A percentile compares a stretch with the other conserved stretches of the same genome.
phyloP scores from a whole-genome alignment of 106 monocot genomes.

The Xerophyta viscosa region DNA sequence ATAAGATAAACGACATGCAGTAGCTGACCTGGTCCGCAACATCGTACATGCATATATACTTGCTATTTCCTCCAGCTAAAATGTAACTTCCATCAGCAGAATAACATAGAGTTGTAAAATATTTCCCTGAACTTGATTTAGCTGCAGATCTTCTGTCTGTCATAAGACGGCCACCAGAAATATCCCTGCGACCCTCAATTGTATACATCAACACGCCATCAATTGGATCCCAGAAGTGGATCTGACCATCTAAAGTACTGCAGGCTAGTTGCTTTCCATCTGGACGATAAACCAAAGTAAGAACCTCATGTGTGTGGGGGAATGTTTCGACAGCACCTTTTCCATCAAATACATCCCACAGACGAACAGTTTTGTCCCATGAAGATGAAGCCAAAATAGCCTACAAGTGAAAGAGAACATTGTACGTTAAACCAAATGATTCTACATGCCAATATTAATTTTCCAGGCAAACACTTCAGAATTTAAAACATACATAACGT shows the following conservation, averaged over 20 bases:
- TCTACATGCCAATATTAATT: too few relatives aligned
- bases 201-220: conserved; percentile 81
- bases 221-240: conserved; percentile 92
- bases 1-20: not conserved
- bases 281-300: conserved; percentile 86
- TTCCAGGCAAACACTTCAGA: too few relatives aligned
- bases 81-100: conserved; percentile 96
- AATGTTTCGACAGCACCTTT: conserved; percentile 95
- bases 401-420: conserved; percentile 20
- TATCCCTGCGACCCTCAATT: conserved; percentile 95
- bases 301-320: conserved; percentile 90
- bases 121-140: conserved; percentile 81
- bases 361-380: conserved; percentile 95
- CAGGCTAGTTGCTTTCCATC: conserved; percentile 96
- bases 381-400: conserved; percentile 86
- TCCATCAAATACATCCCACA: conserved; percentile 93
- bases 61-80: conserved; percentile 93
- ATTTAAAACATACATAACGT: too few relatives aligned
- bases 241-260: conserved; percentile 91
- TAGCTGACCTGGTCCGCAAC: conserved; percentile 79
- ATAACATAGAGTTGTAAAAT: conserved; percentile 91
- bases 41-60: conserved; percentile 99
- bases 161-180: conserved; percentile 89
- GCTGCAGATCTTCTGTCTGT: conserved; percentile 82
- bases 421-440: too few relatives aligned